Percentiles rank a stretch among this genome's conserved stretches.
These are phyloP conservation scores for Chloromonas sp. DNA, from an alignment of 163 green algal species.

Conservation along the genomic window DNA sequence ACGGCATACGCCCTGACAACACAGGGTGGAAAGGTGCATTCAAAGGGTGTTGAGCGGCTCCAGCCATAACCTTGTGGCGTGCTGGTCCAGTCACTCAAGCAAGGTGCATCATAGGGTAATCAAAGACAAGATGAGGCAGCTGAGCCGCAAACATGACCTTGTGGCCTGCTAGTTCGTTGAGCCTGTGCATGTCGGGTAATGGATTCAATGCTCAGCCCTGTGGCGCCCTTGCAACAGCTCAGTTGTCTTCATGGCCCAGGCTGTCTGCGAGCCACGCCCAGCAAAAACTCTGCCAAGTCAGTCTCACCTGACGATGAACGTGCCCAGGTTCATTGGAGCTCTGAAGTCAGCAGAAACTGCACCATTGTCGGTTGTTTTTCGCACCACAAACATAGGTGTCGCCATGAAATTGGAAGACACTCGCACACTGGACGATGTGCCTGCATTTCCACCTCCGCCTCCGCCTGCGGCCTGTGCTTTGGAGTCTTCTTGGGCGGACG, in stretches of 20 bases:
- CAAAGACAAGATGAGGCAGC: background rate
- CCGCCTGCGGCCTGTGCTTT: too few species aligned
- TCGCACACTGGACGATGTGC: too few species aligned
- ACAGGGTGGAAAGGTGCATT: background rate
- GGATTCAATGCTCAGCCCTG: too few species aligned
- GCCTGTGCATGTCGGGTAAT: too few species aligned
- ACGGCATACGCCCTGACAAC: slow-evolving; percentile 18
- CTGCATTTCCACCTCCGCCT: too few species aligned
- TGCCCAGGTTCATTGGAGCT: slow-evolving; percentile 41
- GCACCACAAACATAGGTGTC: too few species aligned
- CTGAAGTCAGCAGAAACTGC: slow-evolving; percentile 18
- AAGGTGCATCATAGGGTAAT: background rate
- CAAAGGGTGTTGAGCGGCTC: background rate
- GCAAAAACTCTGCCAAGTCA: background rate
- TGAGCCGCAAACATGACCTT: too few species aligned
- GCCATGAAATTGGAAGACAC: too few species aligned
- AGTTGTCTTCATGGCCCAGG: background rate
- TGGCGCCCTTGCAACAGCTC: too few species aligned
- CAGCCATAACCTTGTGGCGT: background rate
- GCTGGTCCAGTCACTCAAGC: background rate
- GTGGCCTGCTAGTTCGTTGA: too few species aligned
- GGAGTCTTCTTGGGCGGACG: too few species aligned
- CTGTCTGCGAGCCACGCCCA: background rate
- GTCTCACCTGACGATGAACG: slow-evolving; percentile 30
- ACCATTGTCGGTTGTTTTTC: too few species aligned